Base-by-base conservation (phyloP, 2,329 filamentous ascomycete genomes). In the Aspergillus ustus region DNA sequence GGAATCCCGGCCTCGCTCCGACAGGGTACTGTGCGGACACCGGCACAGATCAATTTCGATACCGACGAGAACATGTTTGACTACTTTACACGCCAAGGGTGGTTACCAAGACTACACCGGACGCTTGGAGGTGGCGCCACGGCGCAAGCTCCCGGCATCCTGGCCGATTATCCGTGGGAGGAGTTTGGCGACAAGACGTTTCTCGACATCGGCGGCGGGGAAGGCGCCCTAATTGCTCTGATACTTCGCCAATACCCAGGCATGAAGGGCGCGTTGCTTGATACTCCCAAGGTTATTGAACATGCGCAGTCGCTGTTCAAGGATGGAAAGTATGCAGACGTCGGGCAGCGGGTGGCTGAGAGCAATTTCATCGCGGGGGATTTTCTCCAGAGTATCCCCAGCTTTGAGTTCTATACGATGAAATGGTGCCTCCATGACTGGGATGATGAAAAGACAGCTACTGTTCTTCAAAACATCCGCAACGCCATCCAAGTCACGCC, bases 371-470 rank as follows among this genome's bases (percentile, higher is more conserved):
- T 78, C 40, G 67, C 54, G 0, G 78, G 80, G 0, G 75, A 81
- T 13, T 64, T 82, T 81, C 66, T 68, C 80, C 3, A 22, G 67
- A 6, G 34, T 57, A 4, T 66, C 81, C 1, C 78, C 78, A 0
- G 11, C 60, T 0, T 75, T 49, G 28, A 67, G 74, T 37, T 75
- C 2, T 76, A 75, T 52, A 71, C 69, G 7, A 73, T 76, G 67
- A 81, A 81, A 56, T 81, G 79, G 79, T 73, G 69, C 52, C 70
- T 81, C 13, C 79, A 81, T 55, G 71, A 81, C 63, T 81, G 79
- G 79, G 62, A 66, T 1, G 78, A 81, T 57, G 64, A 67, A 0
- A 61, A 78, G 3, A 72, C 69, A 2, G 28, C 66, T 2, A 60
- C 19, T 11, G 77, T 81, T 51, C 67, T 75, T 20, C 50, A 43